Evolutionary conservation across 352 stramenopile species (phyloP), one percentile per base, ranked within the genome.

Genomic region (Elongisporangium prolatum): DNA sequence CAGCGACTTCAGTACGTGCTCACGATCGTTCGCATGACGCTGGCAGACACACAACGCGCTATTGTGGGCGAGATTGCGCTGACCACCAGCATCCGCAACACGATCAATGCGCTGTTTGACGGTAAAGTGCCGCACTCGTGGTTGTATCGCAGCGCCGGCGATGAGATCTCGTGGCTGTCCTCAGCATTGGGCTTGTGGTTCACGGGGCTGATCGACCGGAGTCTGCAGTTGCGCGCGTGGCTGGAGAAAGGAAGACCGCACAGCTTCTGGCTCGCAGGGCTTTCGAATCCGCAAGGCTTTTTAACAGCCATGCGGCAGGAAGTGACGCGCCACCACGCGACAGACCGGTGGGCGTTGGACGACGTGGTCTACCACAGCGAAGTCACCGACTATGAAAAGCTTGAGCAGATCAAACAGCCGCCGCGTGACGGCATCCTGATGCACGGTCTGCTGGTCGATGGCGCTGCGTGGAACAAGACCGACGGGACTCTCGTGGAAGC

Each of bases 271-370:
- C 75, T 94, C 4, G 71, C 77, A 3, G 84, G 80, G 0, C 88
- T 94, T 52, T 77, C 77, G 1, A 92, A 93, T 49, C 81, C 83
- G 4, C 81, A 90, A 57, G 81, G 80, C 0, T 88, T 94, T 18
- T 59, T 93, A n/a, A 94, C 84, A 0, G 84, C 80, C 1, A 84
- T 93, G 60, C 75, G 75, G 0, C 85, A 94, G 63, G 85, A 94
- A 50, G 74, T 88, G 2, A 83, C 79, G 18, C 72, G 79, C 17
- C 69, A 86, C 18, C 82, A 93, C 59, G 73, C 74, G 13, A 84
- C 64, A 50, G 84, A 93, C 37, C 78, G 79, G 11, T 94, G 85
- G 85, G 77, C 80, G 6, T 72, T 94, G 21, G 84, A 93, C 52
- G 81, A 93, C 24, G 72, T 93, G 21, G 72, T 89, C 13, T 88